Conservation (phyloP, 306 rosid species). For the Prunus armeniaca region DNA sequence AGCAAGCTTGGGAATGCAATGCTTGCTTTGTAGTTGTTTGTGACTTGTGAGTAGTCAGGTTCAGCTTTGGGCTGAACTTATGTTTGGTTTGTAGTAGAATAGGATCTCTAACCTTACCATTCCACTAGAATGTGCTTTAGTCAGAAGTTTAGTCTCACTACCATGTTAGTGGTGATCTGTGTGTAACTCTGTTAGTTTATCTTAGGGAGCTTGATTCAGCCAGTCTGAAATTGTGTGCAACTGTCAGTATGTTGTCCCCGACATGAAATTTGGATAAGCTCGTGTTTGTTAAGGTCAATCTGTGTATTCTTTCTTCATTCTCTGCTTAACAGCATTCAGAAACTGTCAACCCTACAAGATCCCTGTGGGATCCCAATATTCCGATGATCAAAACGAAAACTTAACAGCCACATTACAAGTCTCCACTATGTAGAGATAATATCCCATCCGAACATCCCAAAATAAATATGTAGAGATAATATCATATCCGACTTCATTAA, state of each 20-base stretch:
- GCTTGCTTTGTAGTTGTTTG: constrained; percentile 41
- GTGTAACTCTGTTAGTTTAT: constrained; percentile 25
- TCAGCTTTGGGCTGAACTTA: constrained; percentile 81
- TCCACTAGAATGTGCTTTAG: constrained; percentile 22
- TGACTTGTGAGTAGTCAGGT: constrained; percentile 33
- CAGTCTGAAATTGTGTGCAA: constrained; percentile 12
- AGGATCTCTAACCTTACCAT: constrained; percentile 38
- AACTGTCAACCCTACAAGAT: not conserved
- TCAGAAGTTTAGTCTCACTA: constrained; percentile 17
- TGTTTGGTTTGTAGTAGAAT: constrained; percentile 29
- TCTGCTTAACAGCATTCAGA: not conserved
- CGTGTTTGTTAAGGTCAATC: not conserved
- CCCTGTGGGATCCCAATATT: too few relatives aligned
- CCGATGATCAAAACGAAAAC: too few relatives aligned
- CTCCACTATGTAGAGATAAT: too few relatives aligned
- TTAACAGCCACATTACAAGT: too few relatives aligned
- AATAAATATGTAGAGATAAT: too few relatives aligned
- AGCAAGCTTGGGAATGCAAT: constrained; percentile 23
- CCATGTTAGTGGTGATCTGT: constrained; percentile 18
- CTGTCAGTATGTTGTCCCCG: not conserved
- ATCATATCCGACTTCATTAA: too few relatives aligned
- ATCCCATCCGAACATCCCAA: too few relatives aligned
- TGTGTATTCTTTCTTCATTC: not conserved
- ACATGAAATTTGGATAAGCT: not conserved
- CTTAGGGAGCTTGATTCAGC: constrained; percentile 25